Evolutionary conservation across 1,284 basidiomycete species (phyloP).

Genomic region (Cutaneotrichosporon cutaneum): DNA sequence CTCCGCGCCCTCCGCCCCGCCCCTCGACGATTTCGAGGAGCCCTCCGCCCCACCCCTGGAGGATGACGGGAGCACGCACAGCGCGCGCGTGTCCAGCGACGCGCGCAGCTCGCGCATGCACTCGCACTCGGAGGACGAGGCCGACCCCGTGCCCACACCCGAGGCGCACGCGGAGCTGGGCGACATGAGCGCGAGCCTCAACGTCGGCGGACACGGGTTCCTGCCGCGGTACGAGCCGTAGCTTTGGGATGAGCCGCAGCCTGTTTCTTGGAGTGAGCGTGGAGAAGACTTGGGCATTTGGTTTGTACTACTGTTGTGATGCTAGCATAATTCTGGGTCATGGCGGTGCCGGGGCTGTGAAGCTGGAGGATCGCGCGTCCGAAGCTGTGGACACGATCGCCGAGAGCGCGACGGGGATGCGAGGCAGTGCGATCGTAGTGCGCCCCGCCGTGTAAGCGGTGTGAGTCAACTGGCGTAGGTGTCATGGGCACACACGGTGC

Average conservation of each 20-base stretch:
- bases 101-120: not conserved
- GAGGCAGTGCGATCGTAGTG: too few species aligned
- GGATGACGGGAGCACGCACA: not conserved
- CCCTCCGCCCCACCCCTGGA: conserved; percentile 29
- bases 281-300: not conserved
- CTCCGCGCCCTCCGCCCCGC: conserved; percentile 26
- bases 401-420: not conserved
- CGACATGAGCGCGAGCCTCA: conserved; percentile 17
- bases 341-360: too few species aligned
- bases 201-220: conserved; percentile 18
- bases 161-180: not conserved
- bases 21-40: conserved; percentile 26
- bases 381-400: not conserved
- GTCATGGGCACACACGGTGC: too few species aligned
- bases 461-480: too few species aligned
- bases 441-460: too few species aligned
- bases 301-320: conserved; percentile 5
- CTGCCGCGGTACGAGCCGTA: conserved; percentile 23
- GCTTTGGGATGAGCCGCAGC: not conserved
- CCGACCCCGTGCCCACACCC: not conserved
- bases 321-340: not conserved
- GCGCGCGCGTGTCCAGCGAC: not conserved
- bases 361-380: too few species aligned
- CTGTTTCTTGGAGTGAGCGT: not conserved
- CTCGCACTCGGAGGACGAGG: not conserved